A percentile compares a stretch with the other conserved stretches of the same genome.
Conservation (phyloP, 2,329 filamentous ascomycete species). For the Colletotrichum nymphaeae region DNA sequence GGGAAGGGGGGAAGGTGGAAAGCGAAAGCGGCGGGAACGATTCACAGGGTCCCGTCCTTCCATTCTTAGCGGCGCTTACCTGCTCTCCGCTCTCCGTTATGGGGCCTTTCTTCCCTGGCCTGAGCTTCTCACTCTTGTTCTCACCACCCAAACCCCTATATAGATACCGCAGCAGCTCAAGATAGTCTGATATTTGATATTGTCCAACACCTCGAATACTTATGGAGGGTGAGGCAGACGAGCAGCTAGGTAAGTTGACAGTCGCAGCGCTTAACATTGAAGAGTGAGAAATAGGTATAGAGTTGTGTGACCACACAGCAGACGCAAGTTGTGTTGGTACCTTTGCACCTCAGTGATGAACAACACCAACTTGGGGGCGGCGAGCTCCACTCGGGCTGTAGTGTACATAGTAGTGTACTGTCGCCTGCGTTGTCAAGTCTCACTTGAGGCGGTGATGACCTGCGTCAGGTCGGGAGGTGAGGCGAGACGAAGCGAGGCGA, state of each 20-base stretch:
- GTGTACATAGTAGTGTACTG: not conserved
- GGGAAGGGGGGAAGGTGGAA: slow-evolving; percentile 4
- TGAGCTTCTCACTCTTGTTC: slow-evolving; percentile 10
- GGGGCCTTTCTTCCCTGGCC: slow-evolving; percentile 11
- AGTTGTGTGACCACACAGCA: not conserved
- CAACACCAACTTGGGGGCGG: not conserved
- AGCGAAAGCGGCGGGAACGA: slow-evolving; percentile 19
- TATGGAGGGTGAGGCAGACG: not conserved
- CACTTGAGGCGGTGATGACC: slow-evolving; percentile 16
- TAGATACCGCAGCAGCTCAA: not conserved
- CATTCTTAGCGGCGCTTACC: slow-evolving; percentile 27
- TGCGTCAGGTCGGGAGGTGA: not conserved
- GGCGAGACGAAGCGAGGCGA: not conserved
- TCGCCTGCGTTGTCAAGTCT: slow-evolving; percentile 11
- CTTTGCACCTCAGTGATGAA: not conserved
- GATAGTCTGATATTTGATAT: not conserved
- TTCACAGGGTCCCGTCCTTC: slow-evolving; percentile 27
- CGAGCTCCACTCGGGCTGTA: not conserved
- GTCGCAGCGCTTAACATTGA: not conserved
- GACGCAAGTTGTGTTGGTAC: not conserved
- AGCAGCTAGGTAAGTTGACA: not conserved
- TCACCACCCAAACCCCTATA: not conserved
- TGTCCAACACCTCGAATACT: not conserved
- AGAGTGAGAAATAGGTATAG: not conserved
- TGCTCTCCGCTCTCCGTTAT: slow-evolving; percentile 1